phyloP scores from a whole-genome alignment of 257 asterid species.

The Asclepias syriaca region DNA sequence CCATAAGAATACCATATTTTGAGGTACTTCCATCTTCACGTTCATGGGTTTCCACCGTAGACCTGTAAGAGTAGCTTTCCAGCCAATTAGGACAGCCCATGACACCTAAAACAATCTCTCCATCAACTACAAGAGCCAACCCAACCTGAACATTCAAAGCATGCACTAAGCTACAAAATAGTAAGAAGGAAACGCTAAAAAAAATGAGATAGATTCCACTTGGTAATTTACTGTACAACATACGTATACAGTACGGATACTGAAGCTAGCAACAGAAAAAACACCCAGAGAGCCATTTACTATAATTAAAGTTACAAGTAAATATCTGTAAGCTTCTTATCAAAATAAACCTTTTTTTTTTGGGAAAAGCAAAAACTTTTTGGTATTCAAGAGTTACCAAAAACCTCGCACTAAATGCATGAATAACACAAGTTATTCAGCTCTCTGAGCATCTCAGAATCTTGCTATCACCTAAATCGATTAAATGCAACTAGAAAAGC shows the following conservation, averaged over 20 bases:
- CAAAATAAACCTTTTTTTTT: background rate
- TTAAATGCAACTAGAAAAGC: background rate
- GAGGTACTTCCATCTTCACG: slow-evolving; percentile 23
- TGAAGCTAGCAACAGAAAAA: slow-evolving; percentile 5
- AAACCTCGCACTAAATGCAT: background rate
- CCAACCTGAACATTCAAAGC: slow-evolving; percentile 65
- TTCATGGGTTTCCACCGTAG: slow-evolving; percentile 24
- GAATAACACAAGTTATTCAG: background rate
- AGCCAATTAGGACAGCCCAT: slow-evolving; percentile 98
- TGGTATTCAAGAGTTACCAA: background rate
- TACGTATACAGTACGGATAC: background rate
- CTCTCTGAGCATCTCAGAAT: background rate
- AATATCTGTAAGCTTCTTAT: background rate
- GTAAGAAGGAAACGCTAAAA: slow-evolving; percentile 5
- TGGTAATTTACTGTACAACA: background rate
- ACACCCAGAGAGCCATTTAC: slow-evolving; percentile 9
- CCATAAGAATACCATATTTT: slow-evolving; percentile 63
- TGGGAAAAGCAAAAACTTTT: background rate
- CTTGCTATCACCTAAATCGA: background rate
- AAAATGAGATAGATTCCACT: background rate
- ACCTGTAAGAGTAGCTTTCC: slow-evolving; percentile 27
- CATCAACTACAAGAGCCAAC: slow-evolving; percentile 85
- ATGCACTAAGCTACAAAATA: background rate
- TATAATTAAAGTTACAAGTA: background rate
- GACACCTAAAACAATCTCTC: slow-evolving; percentile 84